Percentiles rank a stretch among this genome's conserved stretches.
These are phyloP conservation scores for Prorocentrum cordatum DNA, from an alignment of 169 alveolate species.

Conservation along the genomic window DNA sequence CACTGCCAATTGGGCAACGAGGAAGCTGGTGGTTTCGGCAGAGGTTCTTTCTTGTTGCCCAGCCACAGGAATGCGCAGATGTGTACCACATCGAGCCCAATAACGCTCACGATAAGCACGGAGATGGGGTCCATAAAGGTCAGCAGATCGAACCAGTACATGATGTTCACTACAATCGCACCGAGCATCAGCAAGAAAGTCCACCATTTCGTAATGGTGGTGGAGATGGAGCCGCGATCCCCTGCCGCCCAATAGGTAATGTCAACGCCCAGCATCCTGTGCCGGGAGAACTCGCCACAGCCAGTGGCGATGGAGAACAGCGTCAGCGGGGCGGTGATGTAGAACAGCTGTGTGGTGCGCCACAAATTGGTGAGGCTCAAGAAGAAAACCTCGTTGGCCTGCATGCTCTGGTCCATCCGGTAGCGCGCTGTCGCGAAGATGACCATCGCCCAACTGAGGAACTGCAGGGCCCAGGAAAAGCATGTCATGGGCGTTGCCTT, in stretches of 20 bases:
- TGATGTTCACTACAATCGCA: slow-evolving; percentile 55
- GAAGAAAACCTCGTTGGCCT: slow-evolving; percentile 48
- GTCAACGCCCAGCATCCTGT: slow-evolving; percentile 39
- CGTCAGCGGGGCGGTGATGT: slow-evolving; percentile 41
- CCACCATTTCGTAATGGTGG: slow-evolving; percentile 32
- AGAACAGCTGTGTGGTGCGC: slow-evolving; percentile 61
- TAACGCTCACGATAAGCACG: slow-evolving; percentile 19
- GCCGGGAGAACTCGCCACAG: not conserved
- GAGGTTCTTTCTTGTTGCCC: no score
- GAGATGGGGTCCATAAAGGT: slow-evolving; percentile 28
- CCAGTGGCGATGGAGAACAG: slow-evolving; percentile 53
- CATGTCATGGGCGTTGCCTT: slow-evolving; percentile 39
- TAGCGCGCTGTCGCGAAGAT: slow-evolving; percentile 37
- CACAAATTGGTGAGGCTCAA: slow-evolving; percentile 37
- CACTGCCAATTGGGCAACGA: no score
- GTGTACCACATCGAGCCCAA: no score
- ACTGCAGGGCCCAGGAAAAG: slow-evolving; percentile 15
- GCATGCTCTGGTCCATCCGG: slow-evolving; percentile 32
- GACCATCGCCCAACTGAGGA: slow-evolving; percentile 59
- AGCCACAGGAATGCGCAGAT: no score
- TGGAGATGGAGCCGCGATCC: slow-evolving; percentile 41
- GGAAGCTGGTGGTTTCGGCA: no score
- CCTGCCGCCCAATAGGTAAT: slow-evolving; percentile 55
- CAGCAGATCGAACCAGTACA: slow-evolving; percentile 49
- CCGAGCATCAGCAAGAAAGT: slow-evolving; percentile 18